These are phyloP conservation scores for Akanthomyces muscarius DNA, from an alignment of 2,329 filamentous ascomycete species.

Conservation along the genomic window DNA sequence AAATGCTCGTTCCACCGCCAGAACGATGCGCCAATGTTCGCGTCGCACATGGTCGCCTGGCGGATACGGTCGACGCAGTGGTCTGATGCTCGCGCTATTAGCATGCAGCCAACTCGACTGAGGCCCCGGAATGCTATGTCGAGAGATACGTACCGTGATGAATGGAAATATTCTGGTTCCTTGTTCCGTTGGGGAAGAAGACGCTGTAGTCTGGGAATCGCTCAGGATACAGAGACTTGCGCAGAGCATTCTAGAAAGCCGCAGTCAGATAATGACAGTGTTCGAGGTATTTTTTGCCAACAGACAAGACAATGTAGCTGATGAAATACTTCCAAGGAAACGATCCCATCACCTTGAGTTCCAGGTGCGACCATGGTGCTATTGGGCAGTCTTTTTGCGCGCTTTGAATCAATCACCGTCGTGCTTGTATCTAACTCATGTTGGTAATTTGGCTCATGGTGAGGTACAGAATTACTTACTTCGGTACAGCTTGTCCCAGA, in stretches of 20 bases:
- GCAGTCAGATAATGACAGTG: too few species aligned
- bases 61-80: constrained; percentile 1
- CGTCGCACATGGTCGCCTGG: neutral
- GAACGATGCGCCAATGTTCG: neutral
- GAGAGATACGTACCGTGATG: neutral
- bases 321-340: constrained; percentile 12
- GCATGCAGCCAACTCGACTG: neutral
- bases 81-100: neutral
- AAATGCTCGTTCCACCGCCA: neutral
- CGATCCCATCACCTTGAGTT: constrained; percentile 1
- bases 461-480: neutral
- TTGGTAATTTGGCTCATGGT: neutral
- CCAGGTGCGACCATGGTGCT: neutral
- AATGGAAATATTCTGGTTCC: neutral
- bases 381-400: neutral
- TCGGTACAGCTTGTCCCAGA: constrained; percentile 6
- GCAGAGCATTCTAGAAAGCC: neutral
- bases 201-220: neutral
- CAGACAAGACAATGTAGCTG: constrained; percentile 16
- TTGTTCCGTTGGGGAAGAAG: neutral
- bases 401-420: neutral
- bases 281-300: neutral
- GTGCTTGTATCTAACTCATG: neutral
- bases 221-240: neutral
- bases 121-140: too few species aligned